phyloP scores from a whole-genome alignment of 768 basidiomycete genomes.

The Vararia minispora region DNA sequence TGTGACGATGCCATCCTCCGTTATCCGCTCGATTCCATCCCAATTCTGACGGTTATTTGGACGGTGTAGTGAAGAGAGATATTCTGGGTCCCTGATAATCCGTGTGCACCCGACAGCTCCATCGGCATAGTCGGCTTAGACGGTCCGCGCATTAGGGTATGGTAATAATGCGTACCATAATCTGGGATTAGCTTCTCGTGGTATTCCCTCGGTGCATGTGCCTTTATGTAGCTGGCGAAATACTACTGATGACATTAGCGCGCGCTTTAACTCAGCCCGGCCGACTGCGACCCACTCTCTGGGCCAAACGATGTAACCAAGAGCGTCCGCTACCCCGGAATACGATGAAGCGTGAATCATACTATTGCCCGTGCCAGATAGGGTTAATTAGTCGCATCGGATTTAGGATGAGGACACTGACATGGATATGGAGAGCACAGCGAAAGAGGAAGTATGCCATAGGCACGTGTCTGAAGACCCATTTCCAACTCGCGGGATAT shows the following conservation, averaged over 20 bases:
- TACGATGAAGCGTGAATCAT: not conserved
- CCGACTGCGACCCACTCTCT: not conserved
- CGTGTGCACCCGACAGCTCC: slow-evolving; percentile 19
- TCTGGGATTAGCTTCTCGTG: slow-evolving; percentile 19
- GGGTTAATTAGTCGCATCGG: too few relatives aligned
- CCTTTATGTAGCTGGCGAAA: slow-evolving; percentile 12
- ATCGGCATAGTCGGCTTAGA: not conserved
- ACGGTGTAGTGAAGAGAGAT: slow-evolving; percentile 19
- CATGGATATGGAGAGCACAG: too few relatives aligned
- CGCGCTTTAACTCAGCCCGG: not conserved
- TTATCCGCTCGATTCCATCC: slow-evolving; percentile 14
- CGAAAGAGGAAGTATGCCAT: slow-evolving; percentile 4
- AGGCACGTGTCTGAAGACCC: slow-evolving; percentile 14
- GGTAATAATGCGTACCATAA: slow-evolving; percentile 15
- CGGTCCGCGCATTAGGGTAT: not conserved
- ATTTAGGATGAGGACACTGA: too few relatives aligned
- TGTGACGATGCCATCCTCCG: slow-evolving; percentile 16
- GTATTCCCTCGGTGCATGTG: slow-evolving; percentile 20
- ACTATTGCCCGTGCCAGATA: not conserved
- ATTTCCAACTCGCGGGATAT: slow-evolving; percentile 3
- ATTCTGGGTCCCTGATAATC: slow-evolving; percentile 23
- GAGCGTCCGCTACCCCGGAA: not conserved
- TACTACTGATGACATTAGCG: not conserved
- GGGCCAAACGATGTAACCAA: not conserved
- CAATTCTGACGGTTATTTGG: slow-evolving; percentile 20